Conservation (phyloP, 2,329 filamentous ascomycete genomes). For the Fusarium euwallaceae region DNA sequence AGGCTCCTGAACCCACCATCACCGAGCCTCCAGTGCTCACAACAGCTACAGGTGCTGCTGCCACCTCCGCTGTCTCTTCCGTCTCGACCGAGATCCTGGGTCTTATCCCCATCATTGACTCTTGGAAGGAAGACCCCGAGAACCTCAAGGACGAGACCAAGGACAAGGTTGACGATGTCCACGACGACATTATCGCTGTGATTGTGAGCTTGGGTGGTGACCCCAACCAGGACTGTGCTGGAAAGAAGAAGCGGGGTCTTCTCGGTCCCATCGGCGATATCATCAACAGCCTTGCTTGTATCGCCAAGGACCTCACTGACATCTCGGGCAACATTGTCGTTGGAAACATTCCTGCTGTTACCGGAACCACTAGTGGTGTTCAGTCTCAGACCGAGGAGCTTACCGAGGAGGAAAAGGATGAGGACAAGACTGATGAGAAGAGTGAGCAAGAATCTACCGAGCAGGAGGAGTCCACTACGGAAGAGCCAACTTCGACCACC, state of each 20-base stretch:
- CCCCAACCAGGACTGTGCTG: slow-evolving; percentile 17
- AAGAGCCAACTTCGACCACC: slow-evolving; percentile 24
- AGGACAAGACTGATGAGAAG: slow-evolving; percentile 19
- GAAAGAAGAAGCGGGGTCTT: slow-evolving; percentile 29
- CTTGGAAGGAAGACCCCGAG: slow-evolving; percentile 26
- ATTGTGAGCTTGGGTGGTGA: slow-evolving; percentile 28
- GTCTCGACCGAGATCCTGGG: slow-evolving; percentile 27
- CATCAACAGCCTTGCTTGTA: slow-evolving; percentile 33
- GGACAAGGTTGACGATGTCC: slow-evolving; percentile 26
- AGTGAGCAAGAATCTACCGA: slow-evolving; percentile 28
- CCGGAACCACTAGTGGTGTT: slow-evolving; percentile 2
- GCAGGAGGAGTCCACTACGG: slow-evolving; percentile 18
- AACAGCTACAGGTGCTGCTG: slow-evolving; percentile 27
- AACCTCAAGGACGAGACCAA: slow-evolving; percentile 32
- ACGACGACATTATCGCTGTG: slow-evolving; percentile 14
- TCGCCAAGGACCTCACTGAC: slow-evolving; percentile 23
- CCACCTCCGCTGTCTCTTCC: slow-evolving; percentile 29
- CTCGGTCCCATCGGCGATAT: slow-evolving; percentile 23
- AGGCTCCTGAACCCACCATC: slow-evolving; percentile 9
- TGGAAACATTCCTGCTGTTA: slow-evolving; percentile 28
- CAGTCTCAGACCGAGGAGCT: slow-evolving; percentile 25
- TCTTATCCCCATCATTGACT: slow-evolving; percentile 33
- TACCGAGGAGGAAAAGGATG: slow-evolving; percentile 19
- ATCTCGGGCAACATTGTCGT: slow-evolving; percentile 16
- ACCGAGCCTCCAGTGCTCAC: slow-evolving; percentile 27